phyloP scores from a whole-genome alignment of 306 rosid species.

The Crataegus laevigata region DNA sequence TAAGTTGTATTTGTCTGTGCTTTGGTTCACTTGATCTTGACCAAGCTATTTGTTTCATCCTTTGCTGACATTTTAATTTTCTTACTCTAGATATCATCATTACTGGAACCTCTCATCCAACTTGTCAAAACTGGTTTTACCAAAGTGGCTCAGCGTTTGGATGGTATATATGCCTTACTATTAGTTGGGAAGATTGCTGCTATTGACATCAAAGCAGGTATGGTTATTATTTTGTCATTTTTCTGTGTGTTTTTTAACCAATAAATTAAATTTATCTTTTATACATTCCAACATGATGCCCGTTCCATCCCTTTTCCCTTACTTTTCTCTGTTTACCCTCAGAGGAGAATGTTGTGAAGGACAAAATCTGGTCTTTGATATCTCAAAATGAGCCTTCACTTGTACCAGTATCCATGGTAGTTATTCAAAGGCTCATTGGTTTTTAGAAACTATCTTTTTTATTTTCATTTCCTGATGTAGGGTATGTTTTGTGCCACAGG shows the following conservation, averaged over 20 bases:
- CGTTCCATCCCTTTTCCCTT: neutral
- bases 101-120: constrained; percentile 71
- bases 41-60: constrained; percentile 3
- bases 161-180: constrained; percentile 86
- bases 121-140: constrained; percentile 95
- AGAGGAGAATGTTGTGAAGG: constrained; percentile 81
- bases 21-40: constrained; percentile 14
- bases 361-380: constrained; percentile 76
- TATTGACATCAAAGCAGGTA: constrained; percentile 95
- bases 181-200: constrained; percentile 75
- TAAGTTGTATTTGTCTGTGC: constrained; percentile 13
- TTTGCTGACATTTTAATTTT: constrained; percentile 6
- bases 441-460: neutral
- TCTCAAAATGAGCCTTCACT: constrained; percentile 89
- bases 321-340: neutral
- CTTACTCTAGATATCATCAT: constrained; percentile 49
- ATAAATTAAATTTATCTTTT: neutral
- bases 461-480: neutral
- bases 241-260: neutral
- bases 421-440: constrained; percentile 12
- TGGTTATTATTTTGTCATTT: neutral
- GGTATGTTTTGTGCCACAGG: constrained; percentile 40
- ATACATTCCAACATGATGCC: constrained; percentile 6
- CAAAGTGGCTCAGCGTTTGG: constrained; percentile 87
- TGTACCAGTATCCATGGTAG: constrained; percentile 73